phyloP scores from a whole-genome alignment of 345 rosid genomes.

The Chamaenerion angustifolium region DNA sequence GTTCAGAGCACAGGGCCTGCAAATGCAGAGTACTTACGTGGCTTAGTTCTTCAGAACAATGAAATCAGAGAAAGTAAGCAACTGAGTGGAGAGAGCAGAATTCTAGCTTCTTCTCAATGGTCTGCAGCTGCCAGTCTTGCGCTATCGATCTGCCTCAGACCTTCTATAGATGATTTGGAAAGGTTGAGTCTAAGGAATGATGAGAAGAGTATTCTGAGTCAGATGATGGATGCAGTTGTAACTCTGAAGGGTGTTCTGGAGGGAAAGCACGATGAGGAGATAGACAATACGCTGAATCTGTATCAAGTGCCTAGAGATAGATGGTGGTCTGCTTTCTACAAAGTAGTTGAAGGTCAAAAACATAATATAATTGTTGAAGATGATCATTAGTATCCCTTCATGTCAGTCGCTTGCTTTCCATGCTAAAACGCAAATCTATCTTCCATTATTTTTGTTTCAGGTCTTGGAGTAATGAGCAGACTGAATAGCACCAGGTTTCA shows the following conservation, averaged over 20 bases:
- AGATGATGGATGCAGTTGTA: constrained; percentile 62
- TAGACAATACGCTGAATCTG: constrained; percentile 36
- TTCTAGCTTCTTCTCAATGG: constrained; percentile 23
- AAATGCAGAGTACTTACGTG: constrained; percentile 53
- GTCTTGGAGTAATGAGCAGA: constrained; percentile 66
- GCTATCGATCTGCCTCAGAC: constrained; percentile 26
- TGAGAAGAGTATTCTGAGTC: constrained; percentile 45
- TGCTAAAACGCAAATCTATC: no score
- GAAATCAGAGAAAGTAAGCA: constrained; percentile 9
- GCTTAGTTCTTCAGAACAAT: constrained; percentile 34
- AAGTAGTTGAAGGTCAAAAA: constrained; percentile 62
- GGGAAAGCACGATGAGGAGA: constrained; percentile 61
- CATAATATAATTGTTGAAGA: not conserved
- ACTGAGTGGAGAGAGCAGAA: constrained; percentile 8
- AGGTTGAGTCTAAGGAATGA: constrained; percentile 37
- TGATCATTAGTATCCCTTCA: not conserved
- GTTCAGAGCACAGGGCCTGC: constrained; percentile 66
- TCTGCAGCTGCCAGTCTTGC: constrained; percentile 37
- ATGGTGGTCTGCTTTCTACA: constrained; percentile 91
- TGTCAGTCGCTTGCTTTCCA: not conserved
- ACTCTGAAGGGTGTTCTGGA: constrained; percentile 65
- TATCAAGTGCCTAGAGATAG: constrained; percentile 42
- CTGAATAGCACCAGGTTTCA: constrained; percentile 39
- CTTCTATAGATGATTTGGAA: constrained; percentile 28
- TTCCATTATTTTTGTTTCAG: constrained; percentile 22